Percentiles rank a stretch among this genome's conserved stretches.
phyloP scores from a whole-genome alignment of 129 eudicot genomes.

The Erigeron canadensis region DNA sequence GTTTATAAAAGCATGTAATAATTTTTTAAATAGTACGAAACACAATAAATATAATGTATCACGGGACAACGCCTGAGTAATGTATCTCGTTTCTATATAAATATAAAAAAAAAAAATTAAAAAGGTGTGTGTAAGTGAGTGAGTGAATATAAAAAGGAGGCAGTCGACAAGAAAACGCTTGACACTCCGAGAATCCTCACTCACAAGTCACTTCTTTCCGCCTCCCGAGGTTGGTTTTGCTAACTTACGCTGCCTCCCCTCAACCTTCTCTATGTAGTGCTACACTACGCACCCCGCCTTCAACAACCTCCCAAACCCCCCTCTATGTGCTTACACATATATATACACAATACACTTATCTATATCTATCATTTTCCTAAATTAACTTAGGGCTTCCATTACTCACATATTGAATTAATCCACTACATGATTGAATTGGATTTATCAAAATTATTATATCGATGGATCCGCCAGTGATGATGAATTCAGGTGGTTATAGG shows the following conservation, averaged over 20 bases:
- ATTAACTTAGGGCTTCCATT: slow-evolving; percentile 13
- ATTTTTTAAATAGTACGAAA: no score
- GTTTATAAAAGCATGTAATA: no score
- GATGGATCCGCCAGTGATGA: slow-evolving; percentile 85
- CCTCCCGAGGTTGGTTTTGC: slow-evolving; percentile 53
- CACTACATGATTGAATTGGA: not conserved
- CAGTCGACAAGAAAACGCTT: slow-evolving; percentile 48
- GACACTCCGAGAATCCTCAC: slow-evolving; percentile 77
- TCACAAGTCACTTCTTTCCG: slow-evolving; percentile 64
- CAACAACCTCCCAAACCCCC: slow-evolving; percentile 28
- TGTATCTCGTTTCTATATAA: no score
- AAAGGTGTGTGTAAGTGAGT: not conserved
- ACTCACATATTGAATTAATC: slow-evolving; percentile 8
- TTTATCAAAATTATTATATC: slow-evolving; percentile 26
- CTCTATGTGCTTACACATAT: not conserved
- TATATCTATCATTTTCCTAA: slow-evolving; percentile 13
- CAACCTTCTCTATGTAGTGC: not conserved
- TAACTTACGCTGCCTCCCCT: slow-evolving; percentile 28
- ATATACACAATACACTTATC: slow-evolving; percentile 10
- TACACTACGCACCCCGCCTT: slow-evolving; percentile 38
- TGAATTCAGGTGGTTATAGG: slow-evolving; percentile 47
- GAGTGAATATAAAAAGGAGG: slow-evolving; percentile 33
- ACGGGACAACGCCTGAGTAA: no score
- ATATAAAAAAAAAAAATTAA: not conserved
- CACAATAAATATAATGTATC: no score